phyloP scores from a whole-genome alignment of 139 green algal genomes.

The Micromonas commoda region DNA sequence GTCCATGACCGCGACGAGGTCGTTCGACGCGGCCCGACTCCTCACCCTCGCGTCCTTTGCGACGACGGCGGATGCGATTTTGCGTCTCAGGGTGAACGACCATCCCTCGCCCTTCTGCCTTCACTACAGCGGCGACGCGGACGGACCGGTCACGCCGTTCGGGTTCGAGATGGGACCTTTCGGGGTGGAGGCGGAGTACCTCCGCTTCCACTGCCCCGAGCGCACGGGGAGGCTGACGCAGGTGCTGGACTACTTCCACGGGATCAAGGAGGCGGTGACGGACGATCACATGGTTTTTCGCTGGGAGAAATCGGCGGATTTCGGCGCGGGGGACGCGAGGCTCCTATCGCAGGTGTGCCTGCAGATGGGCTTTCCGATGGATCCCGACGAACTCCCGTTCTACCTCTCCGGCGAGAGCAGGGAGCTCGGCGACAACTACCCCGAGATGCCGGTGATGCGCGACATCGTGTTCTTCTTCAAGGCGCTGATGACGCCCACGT shows the following conservation, averaged over 20 bases:
- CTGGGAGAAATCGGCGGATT: conserved; percentile 14
- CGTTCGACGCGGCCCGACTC: conserved; percentile 28
- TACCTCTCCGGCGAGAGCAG: conserved; percentile 25
- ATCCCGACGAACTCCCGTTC: neutral
- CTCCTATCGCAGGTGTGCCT: conserved; percentile 27
- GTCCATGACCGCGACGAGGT: conserved; percentile 24
- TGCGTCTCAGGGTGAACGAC: conserved; percentile 20
- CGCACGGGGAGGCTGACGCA: conserved; percentile 12
- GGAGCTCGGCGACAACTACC: conserved; percentile 29
- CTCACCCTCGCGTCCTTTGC: conserved; percentile 22
- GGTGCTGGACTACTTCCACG: conserved; percentile 35
- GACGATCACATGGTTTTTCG: conserved; percentile 18
- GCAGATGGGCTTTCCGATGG: conserved; percentile 23
- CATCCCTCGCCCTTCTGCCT: conserved; percentile 19
- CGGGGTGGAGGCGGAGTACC: conserved; percentile 20
- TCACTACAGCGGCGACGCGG: conserved; percentile 18
- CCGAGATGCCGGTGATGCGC: conserved; percentile 18
- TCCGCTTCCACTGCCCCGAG: conserved; percentile 30
- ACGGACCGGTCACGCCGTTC: conserved; percentile 13
- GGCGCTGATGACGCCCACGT: conserved; percentile 27
- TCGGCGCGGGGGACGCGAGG: conserved; percentile 14
- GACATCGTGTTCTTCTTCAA: conserved; percentile 37
- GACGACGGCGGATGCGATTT: conserved; percentile 22
- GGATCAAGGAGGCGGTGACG: neutral
- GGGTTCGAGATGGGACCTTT: conserved; percentile 30